Evolutionary conservation across 2,329 filamentous ascomycete species (phyloP).

Genomic region (Penicillium sp.): DNA sequence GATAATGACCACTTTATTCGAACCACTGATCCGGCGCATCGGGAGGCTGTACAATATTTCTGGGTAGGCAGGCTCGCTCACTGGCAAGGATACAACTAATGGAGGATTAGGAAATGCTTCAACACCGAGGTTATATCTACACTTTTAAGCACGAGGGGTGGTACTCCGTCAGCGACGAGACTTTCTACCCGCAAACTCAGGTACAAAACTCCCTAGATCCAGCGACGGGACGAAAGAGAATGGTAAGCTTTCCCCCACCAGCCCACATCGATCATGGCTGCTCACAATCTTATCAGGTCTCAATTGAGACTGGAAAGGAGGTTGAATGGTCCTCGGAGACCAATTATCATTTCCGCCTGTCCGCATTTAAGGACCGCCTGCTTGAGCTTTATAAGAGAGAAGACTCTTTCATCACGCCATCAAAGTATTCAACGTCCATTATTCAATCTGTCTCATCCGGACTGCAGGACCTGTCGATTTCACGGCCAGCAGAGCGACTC

Average conservation of each 20-base stretch:
- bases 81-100: constrained; percentile 3
- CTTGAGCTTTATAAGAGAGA: constrained; percentile 78
- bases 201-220: constrained; percentile 75
- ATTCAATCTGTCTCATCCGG: constrained; percentile 73
- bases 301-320: constrained; percentile 82
- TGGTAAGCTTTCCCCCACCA: constrained; percentile 49
- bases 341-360: constrained; percentile 94
- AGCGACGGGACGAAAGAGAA: constrained; percentile 76
- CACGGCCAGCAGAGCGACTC: constrained; percentile 73
- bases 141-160: constrained; percentile 85
- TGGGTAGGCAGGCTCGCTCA: constrained; percentile 57
- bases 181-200: constrained; percentile 80
- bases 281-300: constrained; percentile 49
- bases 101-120: constrained; percentile 60
- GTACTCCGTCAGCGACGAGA: constrained; percentile 97
- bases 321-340: constrained; percentile 93
- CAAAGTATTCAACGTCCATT: constrained; percentile 73
- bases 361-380: constrained; percentile 74
- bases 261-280: background rate
- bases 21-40: constrained; percentile 81
- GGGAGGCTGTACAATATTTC: constrained; percentile 81
- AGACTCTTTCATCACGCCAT: constrained; percentile 74
- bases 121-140: constrained; percentile 76
- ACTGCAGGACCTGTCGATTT: constrained; percentile 85
- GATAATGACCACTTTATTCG: constrained; percentile 85